Percentiles rank a stretch among this genome's conserved stretches.
Evolutionary conservation across 768 basidiomycete species (phyloP).

Genomic region (Pleurotus ostreatus): DNA sequence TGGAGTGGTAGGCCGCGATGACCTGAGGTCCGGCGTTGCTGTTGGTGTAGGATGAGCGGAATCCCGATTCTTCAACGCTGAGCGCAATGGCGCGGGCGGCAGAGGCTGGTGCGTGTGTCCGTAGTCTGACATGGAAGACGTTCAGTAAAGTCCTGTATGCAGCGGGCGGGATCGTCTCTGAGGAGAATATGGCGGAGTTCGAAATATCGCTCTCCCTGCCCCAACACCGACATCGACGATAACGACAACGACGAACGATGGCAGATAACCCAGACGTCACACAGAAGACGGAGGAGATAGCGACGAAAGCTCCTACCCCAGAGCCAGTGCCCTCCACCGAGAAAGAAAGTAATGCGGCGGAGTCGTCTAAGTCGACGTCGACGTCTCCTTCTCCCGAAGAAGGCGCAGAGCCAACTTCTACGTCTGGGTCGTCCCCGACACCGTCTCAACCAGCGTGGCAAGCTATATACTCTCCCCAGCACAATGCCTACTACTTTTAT

Average conservation of each 20-base stretch:
- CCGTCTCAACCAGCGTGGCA: conserved; percentile 52
- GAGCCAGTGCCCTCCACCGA: not conserved
- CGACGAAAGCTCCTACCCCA: conserved; percentile 8
- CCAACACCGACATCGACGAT: not conserved
- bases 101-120: conserved; percentile 12
- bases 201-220: not conserved
- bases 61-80: conserved; percentile 12
- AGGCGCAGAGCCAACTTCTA: conserved; percentile 8
- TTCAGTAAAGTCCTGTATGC: too few species aligned
- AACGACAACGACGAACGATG: not conserved
- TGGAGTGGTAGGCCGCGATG: conserved; percentile 9
- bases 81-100: conserved; percentile 14
- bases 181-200: not conserved
- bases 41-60: conserved; percentile 10
- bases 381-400: conserved; percentile 9
- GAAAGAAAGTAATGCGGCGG: conserved; percentile 7
- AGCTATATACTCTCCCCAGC: conserved; percentile 72
- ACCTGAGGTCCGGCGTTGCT: not conserved
- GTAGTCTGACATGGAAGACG: not conserved
- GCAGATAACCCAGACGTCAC: not conserved
- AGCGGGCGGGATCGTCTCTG: not conserved
- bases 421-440: conserved; percentile 1
- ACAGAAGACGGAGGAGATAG: conserved; percentile 15
- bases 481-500: conserved; percentile 85
- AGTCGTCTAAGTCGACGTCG: conserved; percentile 6